Base-by-base conservation (phyloP, 768 basidiomycete genomes). In the Gloeostereum incarnatum region DNA sequence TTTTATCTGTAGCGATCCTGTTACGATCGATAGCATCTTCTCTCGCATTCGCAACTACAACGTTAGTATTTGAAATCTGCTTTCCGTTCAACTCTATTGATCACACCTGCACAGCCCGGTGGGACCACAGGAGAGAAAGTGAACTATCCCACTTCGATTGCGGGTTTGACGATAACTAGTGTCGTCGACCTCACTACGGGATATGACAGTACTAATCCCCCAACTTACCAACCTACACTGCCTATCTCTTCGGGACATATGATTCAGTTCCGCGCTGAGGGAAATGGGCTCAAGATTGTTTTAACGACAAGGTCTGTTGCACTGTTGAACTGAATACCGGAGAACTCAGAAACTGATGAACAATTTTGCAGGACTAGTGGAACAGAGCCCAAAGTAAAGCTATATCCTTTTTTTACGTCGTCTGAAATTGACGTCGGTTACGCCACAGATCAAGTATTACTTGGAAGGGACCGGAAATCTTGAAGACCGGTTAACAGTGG, bases 211-310 rank as follows among this genome's bases (percentile, higher is more conserved):
- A 64, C 66, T 5, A 83, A 87, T 48, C 67, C 79, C n/a, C 80
- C 82, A 1, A 65, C 64, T 2, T 77, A 67, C 51, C 59, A 68
- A 46, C 80, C 86, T 9, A 57, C 59, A 19, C 60, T 87, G 14
- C 82, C 81, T 14, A 55, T 86, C 23, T 86, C 87, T 14, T 79
- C 78, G 0, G 80, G 87, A 5, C 80, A 92, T 46, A 91, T 92
- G 90, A 75, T 92, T 29, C 81, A 84, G 46, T 82, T 93, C 54
- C 62, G 76, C 37, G 82, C 76, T 2, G 60, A 64, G 32, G 61
- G 60, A 40, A 44, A 53, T 20, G 69, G 57, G 4, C 66, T 63
- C 17, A 72, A 59, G 44, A 66, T 90, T 30, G 72, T 75, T 1
- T 60, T 91, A 36, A 92, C 90, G 1, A 69, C 74, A 24, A 66